phyloP scores from a whole-genome alignment of 257 asterid species.

The Solanum medicagineum region DNA sequence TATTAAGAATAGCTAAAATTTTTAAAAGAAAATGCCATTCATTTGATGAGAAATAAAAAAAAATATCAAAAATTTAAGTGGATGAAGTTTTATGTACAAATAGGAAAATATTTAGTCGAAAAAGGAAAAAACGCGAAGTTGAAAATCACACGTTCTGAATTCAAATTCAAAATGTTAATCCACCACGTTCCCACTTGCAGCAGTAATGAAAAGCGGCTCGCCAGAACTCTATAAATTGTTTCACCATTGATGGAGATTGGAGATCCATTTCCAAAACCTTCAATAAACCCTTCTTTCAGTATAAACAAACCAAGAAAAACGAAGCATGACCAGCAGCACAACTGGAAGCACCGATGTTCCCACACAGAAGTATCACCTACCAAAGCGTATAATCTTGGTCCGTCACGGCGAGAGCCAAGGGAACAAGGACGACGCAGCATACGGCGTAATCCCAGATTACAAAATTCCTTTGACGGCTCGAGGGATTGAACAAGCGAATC shows the following conservation, averaged over 20 bases:
- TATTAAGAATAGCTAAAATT: no score
- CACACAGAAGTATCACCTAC: slow-evolving; percentile 23
- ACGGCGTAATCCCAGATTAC: slow-evolving; percentile 68
- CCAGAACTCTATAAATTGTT: neutral
- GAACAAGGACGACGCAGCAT: slow-evolving; percentile 56
- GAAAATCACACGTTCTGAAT: neutral
- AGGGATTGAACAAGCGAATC: slow-evolving; percentile 55
- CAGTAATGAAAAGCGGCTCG: neutral
- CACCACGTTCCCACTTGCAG: neutral
- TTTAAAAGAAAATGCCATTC: no score
- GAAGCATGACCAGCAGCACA: neutral
- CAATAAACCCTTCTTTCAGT: neutral
- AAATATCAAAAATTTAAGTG: no score
- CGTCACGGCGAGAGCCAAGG: slow-evolving; percentile 96
- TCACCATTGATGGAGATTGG: neutral
- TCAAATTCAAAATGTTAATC: neutral
- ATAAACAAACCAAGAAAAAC: neutral
- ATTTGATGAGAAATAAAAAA: no score
- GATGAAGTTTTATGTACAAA: no score
- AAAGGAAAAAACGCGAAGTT: neutral
- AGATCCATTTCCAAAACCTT: neutral
- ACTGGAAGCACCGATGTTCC: neutral
- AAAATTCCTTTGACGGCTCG: slow-evolving; percentile 51
- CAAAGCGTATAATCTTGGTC: slow-evolving; percentile 76
- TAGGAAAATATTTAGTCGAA: no score